Conservation (phyloP, 108 stramenopile species). For the Nannochloropsis oceanica region DNA sequence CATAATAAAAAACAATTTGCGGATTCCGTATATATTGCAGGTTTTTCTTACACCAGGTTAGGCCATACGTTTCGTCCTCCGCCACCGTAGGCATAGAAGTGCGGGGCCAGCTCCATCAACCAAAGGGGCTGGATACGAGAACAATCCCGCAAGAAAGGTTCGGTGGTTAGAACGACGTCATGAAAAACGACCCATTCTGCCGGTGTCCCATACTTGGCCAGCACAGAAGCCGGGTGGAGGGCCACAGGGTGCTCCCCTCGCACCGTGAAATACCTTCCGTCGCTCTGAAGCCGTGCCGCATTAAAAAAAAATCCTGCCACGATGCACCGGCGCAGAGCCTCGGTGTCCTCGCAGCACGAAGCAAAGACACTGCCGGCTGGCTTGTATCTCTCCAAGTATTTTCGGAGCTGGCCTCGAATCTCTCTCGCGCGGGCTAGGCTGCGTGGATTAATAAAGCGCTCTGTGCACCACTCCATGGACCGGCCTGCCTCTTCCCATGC, state of each 20-base stretch:
- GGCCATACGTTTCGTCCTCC: not conserved
- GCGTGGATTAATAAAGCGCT: constrained; percentile 28
- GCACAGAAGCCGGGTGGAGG: constrained; percentile 34
- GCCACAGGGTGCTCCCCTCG: constrained; percentile 50
- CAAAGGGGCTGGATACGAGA: constrained; percentile 23
- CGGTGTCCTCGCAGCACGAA: not conserved
- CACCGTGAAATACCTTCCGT: constrained; percentile 81
- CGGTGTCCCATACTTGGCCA: constrained; percentile 38
- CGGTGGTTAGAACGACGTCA: constrained; percentile 29
- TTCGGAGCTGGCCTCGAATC: constrained; percentile 29
- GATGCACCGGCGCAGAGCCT: constrained; percentile 58
- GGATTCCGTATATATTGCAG: too few relatives aligned
- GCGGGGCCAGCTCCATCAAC: constrained; percentile 32
- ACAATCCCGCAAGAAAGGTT: constrained; percentile 48
- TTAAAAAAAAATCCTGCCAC: constrained; percentile 84
- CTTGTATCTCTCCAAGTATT: not conserved
- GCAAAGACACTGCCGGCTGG: not conserved
- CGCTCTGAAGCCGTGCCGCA: constrained; percentile 69
- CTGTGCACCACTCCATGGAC: constrained; percentile 50
- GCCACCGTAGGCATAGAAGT: constrained; percentile 16
- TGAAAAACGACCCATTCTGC: constrained; percentile 40
- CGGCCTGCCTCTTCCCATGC: constrained; percentile 51
- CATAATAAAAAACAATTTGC: too few relatives aligned
- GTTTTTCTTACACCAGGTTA: too few relatives aligned
- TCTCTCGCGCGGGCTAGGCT: constrained; percentile 26